phyloP scores from a whole-genome alignment of 2,329 filamentous ascomycete genomes.

The Stachybotrys echinatus region DNA sequence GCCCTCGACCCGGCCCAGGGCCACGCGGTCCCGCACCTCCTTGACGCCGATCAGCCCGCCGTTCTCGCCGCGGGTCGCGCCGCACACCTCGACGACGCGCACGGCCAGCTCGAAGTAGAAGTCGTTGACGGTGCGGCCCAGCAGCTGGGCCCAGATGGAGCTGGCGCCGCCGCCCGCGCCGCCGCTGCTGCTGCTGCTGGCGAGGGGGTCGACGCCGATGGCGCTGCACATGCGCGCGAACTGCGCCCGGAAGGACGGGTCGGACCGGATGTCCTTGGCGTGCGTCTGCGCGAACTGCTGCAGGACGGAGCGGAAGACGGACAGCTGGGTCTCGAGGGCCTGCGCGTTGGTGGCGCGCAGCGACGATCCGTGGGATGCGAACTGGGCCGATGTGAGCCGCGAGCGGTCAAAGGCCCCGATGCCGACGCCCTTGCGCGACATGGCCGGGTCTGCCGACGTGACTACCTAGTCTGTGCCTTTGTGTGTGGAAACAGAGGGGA shows the following conservation, averaged over 20 bases:
- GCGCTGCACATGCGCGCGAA: slow-evolving; percentile 98
- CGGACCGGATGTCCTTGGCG: slow-evolving; percentile 90
- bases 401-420: slow-evolving; percentile 85
- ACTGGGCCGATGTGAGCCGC: slow-evolving; percentile 80
- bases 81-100: slow-evolving; percentile 89
- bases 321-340: slow-evolving; percentile 86
- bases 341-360: slow-evolving; percentile 81
- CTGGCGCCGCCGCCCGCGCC: slow-evolving; percentile 44
- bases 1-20: slow-evolving; percentile 55
- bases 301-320: slow-evolving; percentile 90
- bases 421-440: slow-evolving; percentile 80
- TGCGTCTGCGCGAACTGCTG: slow-evolving; percentile 95
- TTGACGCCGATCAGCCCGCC: slow-evolving; percentile 82
- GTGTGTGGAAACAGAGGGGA: not conserved
- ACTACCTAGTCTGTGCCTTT: too few species aligned
- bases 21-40: slow-evolving; percentile 74
- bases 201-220: slow-evolving; percentile 92
- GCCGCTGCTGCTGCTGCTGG: slow-evolving; percentile 35
- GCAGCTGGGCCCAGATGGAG: slow-evolving; percentile 87
- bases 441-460: slow-evolving; percentile 22
- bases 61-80: slow-evolving; percentile 81
- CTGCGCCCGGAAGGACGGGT: slow-evolving; percentile 90
- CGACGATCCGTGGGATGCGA: slow-evolving; percentile 80
- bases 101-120: slow-evolving; percentile 98
- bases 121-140: slow-evolving; percentile 89